Evolutionary conservation across 208 protist genomes (phyloP).

Genomic region (Kentomonas sorsogonicus): DNA sequence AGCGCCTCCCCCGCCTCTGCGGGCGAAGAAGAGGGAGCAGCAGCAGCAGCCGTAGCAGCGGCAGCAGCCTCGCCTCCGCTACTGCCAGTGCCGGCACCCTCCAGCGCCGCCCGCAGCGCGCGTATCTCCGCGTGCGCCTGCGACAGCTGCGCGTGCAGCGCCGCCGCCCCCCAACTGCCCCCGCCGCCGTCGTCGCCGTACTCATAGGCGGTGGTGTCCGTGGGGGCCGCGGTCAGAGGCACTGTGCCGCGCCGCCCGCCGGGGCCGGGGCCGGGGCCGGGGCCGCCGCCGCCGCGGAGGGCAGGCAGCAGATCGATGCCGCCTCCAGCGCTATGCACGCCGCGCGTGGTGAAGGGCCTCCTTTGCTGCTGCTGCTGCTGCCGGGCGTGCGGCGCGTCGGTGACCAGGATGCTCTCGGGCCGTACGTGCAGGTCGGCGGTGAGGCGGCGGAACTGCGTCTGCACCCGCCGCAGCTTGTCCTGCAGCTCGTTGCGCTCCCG

Average conservation of each 20-base stretch:
- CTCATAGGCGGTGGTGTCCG: neutral
- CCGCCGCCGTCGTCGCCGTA: conserved; percentile 2
- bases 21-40: neutral
- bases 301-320: too few relatives aligned
- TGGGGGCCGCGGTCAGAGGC: neutral
- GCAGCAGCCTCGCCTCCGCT: too few relatives aligned
- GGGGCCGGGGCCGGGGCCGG: too few relatives aligned
- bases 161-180: neutral
- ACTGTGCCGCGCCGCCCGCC: too few relatives aligned
- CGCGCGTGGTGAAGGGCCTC: neutral
- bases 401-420: too few relatives aligned
- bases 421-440: too few relatives aligned
- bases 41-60: neutral
- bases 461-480: conserved; percentile 59
- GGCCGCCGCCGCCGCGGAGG: too few relatives aligned
- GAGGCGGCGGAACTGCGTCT: conserved; percentile 75
- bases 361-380: neutral
- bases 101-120: conserved; percentile 13
- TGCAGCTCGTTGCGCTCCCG: conserved; percentile 38
- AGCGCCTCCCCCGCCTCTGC: neutral
- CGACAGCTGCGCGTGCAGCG: conserved; percentile 16
- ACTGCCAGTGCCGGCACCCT: too few relatives aligned
- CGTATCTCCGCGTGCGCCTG: conserved; percentile 38
- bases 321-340: too few relatives aligned
- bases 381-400: conserved; percentile 7